Conservation (phyloP, 2,329 filamentous ascomycete species). For the Alternaria metachromatica region DNA sequence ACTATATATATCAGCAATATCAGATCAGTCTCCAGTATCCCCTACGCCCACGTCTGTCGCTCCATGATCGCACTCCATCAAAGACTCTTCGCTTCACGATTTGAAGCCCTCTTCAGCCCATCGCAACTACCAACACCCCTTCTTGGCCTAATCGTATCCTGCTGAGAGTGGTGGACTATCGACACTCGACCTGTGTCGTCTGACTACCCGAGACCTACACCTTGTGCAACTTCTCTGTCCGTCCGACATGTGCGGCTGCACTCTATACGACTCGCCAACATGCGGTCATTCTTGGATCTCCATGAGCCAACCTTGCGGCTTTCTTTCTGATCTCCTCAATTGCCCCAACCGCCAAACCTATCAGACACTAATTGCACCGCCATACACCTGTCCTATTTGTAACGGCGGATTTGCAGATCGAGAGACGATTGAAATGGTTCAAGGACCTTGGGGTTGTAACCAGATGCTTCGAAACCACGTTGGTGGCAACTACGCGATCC, state of each 20-base stretch:
- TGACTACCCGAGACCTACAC: neutral
- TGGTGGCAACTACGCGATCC: slow-evolving; percentile 33
- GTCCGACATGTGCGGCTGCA: slow-evolving; percentile 55
- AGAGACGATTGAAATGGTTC: slow-evolving; percentile 42
- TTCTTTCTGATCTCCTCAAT: slow-evolving; percentile 49
- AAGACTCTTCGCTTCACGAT: neutral
- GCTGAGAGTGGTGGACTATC: neutral
- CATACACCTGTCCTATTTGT: slow-evolving; percentile 37
- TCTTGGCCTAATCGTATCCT: neutral
- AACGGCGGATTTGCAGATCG: slow-evolving; percentile 35
- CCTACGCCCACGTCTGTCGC: slow-evolving; percentile 1
- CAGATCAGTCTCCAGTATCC: slow-evolving; percentile 8
- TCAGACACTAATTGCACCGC: slow-evolving; percentile 35
- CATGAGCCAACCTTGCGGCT: slow-evolving; percentile 54
- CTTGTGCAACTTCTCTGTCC: neutral
- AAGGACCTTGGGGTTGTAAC: slow-evolving; percentile 42
- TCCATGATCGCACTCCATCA: neutral
- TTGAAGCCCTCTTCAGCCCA: neutral
- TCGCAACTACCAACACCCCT: neutral
- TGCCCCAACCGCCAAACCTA: slow-evolving; percentile 48
- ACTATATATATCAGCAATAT: slow-evolving; percentile 31
- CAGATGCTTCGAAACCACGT: slow-evolving; percentile 37
- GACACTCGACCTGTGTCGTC: neutral
- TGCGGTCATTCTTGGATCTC: slow-evolving; percentile 59
- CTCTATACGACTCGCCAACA: slow-evolving; percentile 53